A percentile compares a stretch with the other conserved stretches of the same genome.
Evolutionary conservation across 2,329 filamentous ascomycete species (phyloP).

Genomic region (Hymenoscyphus salicellus): DNA sequence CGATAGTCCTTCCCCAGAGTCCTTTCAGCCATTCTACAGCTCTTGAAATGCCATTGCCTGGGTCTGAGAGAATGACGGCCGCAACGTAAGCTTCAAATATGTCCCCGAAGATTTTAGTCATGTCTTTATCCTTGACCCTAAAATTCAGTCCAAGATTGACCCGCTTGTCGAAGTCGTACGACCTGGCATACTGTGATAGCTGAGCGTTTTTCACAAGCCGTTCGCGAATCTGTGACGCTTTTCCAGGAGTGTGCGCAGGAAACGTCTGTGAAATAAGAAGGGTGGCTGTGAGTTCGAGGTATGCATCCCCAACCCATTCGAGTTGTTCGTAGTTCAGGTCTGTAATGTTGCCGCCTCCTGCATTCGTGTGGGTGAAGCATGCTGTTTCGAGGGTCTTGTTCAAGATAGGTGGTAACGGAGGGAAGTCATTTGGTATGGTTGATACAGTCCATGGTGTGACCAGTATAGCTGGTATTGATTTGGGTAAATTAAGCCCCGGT

Average conservation of each 20-base stretch:
- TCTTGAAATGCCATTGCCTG: conserved; percentile 56
- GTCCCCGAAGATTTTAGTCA: conserved; percentile 75
- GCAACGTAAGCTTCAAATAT: conserved; percentile 90
- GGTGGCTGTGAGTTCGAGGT: conserved; percentile 73
- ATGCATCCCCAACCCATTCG: conserved; percentile 87
- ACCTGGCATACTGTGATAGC: conserved; percentile 63
- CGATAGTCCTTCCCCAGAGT: conserved; percentile 68
- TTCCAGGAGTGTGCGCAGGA: conserved; percentile 60
- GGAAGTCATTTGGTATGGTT: conserved; percentile 48
- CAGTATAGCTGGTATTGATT: conserved; percentile 23
- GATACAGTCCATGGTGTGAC: conserved; percentile 50
- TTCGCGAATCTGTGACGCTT: conserved; percentile 74
- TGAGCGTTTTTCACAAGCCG: conserved; percentile 77
- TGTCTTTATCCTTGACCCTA: conserved; percentile 46
- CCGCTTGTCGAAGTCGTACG: conserved; percentile 68
- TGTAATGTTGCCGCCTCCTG: conserved; percentile 19
- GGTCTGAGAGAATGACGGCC: conserved; percentile 68
- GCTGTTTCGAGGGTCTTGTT: conserved; percentile 58
- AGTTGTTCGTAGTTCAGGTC: conserved; percentile 68
- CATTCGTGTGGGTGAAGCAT: conserved; percentile 61
- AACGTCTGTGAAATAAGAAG: conserved; percentile 74
- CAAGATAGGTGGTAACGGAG: conserved; percentile 59
- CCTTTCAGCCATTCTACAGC: conserved; percentile 69
- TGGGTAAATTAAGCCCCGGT: conserved; percentile 20
- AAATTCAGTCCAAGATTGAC: conserved; percentile 55